Evolutionary conservation across 345 rosid species (phyloP).

Genomic region (Geranium rotundifolium): DNA sequence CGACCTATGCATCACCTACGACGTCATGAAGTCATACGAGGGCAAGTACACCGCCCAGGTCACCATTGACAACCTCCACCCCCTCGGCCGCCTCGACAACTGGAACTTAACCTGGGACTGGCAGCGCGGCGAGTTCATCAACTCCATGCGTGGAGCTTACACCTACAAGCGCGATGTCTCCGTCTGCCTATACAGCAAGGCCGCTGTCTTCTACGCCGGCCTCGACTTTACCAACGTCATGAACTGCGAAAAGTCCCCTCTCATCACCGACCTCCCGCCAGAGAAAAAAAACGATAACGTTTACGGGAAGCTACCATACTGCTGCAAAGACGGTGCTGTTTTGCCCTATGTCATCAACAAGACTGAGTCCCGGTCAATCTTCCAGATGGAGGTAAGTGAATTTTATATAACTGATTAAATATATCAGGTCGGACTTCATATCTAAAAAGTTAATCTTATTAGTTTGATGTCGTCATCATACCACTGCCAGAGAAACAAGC

Average conservation of each 20-base stretch:
- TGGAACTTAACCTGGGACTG: conserved; percentile 98
- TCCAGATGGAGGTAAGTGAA: conserved; percentile 79
- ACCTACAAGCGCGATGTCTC: conserved; percentile 41
- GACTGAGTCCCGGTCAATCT: conserved; percentile 40
- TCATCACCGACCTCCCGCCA: conserved; percentile 64
- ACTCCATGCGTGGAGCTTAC: conserved; percentile 75
- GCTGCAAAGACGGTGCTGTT: conserved; percentile 69
- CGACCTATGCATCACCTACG: conserved; percentile 56
- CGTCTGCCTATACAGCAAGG: conserved; percentile 50
- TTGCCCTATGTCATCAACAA: conserved; percentile 59
- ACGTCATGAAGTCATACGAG: conserved; percentile 50
- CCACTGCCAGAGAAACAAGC: too few species aligned
- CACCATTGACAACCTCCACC: conserved; percentile 62
- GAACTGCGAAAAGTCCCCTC: conserved; percentile 55
- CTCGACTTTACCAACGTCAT: conserved; percentile 61
- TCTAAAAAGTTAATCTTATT: too few species aligned
- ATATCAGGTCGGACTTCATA: too few species aligned
- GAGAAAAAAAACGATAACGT: conserved; percentile 36
- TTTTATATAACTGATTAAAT: too few species aligned
- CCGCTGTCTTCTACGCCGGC: conserved; percentile 47
- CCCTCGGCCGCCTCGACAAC: conserved; percentile 68
- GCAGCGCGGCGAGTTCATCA: conserved; percentile 78
- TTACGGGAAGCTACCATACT: conserved; percentile 54
- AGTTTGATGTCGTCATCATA: too few species aligned
- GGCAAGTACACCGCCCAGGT: conserved; percentile 83